Evolutionary conservation across 176 grass and related monocot genomes (phyloP).

Genomic region (Triticum aestivum): IWGSC_CS_RefSeq_v2.1 NC_057800.1:679814481-679814980

Average conservation of each 20-base stretch:
- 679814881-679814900: neutral
- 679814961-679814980: neutral
- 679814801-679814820: constrained; percentile 78
- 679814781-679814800: constrained; percentile 58
- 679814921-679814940: constrained; percentile 62
- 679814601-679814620: constrained; percentile 72
- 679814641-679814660: constrained; percentile 60
- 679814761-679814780: constrained; percentile 50
- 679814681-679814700: neutral
- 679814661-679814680: constrained; percentile 49
- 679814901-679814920: constrained; percentile 70
- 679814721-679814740: neutral
- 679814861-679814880: neutral
- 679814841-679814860: neutral
- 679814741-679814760: constrained; percentile 45
- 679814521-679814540: neutral
- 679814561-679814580: neutral
- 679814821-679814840: constrained; percentile 16
- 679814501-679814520: neutral
- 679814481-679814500: neutral
- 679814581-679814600: constrained; percentile 58
- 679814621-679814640: constrained; percentile 57
- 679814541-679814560: neutral
- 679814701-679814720: neutral
- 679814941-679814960: neutral